These are phyloP conservation scores for Elongisporangium prolatum DNA, from an alignment of 352 stramenopile genomes.

Conservation along the genomic window DNA sequence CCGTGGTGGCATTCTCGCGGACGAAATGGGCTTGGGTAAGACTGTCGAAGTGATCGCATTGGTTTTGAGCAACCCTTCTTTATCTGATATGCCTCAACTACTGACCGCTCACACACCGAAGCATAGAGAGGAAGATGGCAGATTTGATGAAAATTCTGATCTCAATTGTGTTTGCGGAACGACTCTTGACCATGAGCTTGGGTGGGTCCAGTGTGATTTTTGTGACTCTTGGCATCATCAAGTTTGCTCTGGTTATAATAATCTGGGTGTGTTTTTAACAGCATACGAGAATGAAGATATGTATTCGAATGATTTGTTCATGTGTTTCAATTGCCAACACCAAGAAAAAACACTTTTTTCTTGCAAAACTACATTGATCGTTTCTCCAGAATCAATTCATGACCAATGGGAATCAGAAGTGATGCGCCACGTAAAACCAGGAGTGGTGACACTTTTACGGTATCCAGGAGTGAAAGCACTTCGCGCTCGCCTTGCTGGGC, in stretches of 20 bases:
- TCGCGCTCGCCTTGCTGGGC: slow-evolving; percentile 18
- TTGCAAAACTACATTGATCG: slow-evolving; percentile 89
- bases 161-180: slow-evolving; percentile 56
- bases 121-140: not conserved
- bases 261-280: not conserved
- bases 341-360: slow-evolving; percentile 27
- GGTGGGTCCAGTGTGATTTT: slow-evolving; percentile 45
- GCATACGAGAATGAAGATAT: not conserved
- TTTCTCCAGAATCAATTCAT: slow-evolving; percentile 88
- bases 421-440: slow-evolving; percentile 60
- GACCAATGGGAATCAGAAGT: slow-evolving; percentile 90
- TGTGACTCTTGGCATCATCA: slow-evolving; percentile 62
- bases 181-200: slow-evolving; percentile 22
- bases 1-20: slow-evolving; percentile 87
- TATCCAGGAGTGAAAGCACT: slow-evolving; percentile 58
- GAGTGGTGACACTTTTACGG: slow-evolving; percentile 39
- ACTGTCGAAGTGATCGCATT: slow-evolving; percentile 79
- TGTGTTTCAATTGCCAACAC: slow-evolving; percentile 63
- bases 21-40: slow-evolving; percentile 91
- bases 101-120: slow-evolving; percentile 6
- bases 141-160: not conserved
- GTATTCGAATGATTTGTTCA: slow-evolving; percentile 20
- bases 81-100: slow-evolving; percentile 11
- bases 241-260: slow-evolving; percentile 42
- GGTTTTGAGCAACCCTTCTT: slow-evolving; percentile 47